Evolutionary conservation across 768 basidiomycete genomes (phyloP), one percentile per base, ranked within the genome.

Genomic region (Phaeotremella fagi): DNA sequence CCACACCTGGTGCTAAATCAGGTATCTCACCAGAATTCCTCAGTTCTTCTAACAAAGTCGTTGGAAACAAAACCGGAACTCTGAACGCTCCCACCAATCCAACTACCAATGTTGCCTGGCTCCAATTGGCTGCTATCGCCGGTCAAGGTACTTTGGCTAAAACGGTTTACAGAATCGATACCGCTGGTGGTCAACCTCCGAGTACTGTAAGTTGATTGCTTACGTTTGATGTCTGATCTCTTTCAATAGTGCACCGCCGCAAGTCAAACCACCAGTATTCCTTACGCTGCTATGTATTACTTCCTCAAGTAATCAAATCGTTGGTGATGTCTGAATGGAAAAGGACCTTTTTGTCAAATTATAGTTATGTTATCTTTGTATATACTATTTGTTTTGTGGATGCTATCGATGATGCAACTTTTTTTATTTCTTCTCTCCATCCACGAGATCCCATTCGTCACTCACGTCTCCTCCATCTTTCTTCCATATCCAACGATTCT

Each of bases 121-220:
- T 85, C 3, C 70, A 78, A 58, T 64, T 86, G 20, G 76, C 72
- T n/a, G 65, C 58, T 23, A 72, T 81, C 3, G 22, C 42, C 4
- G 55, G 48, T 28, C 45, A 76, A 24, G 85, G 83, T 1, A 61
- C 71, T 2, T 70, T 84, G 29, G 83, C 83, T 0, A 76, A 70
- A 27, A 62, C 75, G 51, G 72, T 84, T 2, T 84, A 80, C 71
- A 76, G 84, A 37, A 71, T 80, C 3, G 73, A 81, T 56, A 85
- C 82, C 16, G 62, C 73, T 4, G 79, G 77, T 14, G 83, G 84
- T 15, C 79, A 79, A 42, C 79, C 83, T 35, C 83, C 83, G 27
- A 59, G 79, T 4, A 48, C 55, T 3, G 67, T 69, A 41, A 65
- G 67, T 57, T 6, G n/a, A 2, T 3, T 18, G 3, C 15, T 18